Percentiles rank a stretch among this genome's conserved stretches.
These are phyloP conservation scores for Phytophthora syringae DNA, from an alignment of 352 stramenopile species.

Conservation along the genomic window DNA sequence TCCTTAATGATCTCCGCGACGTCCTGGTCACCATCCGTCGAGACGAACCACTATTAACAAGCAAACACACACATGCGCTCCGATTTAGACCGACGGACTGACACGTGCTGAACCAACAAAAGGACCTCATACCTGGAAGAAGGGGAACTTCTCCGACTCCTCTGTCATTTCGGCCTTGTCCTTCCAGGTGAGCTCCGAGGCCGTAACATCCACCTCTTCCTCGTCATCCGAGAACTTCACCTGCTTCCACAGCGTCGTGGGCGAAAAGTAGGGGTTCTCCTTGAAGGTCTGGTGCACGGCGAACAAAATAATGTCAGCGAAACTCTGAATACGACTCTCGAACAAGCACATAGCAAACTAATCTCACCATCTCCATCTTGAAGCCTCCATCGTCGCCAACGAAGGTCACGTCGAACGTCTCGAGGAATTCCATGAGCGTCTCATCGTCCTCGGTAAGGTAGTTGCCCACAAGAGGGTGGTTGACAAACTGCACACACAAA, in stretches of 20 bases:
- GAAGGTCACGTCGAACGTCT: constrained; percentile 70
- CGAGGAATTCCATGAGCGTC: constrained; percentile 56
- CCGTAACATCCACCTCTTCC: constrained; percentile 60
- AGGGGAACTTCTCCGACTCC: constrained; percentile 46
- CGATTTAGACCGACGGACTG: constrained; percentile 2
- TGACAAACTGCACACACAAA: constrained; percentile 54
- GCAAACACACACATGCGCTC: not conserved
- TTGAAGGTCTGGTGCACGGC: constrained; percentile 53
- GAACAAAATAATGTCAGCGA: not conserved
- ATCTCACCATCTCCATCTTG: constrained; percentile 73
- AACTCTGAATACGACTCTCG: too few species aligned
- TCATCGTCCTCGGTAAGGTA: constrained; percentile 58
- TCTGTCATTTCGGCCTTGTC: constrained; percentile 61
- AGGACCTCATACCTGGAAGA: constrained; percentile 53
- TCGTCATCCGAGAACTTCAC: constrained; percentile 77
- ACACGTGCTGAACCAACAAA: not conserved
- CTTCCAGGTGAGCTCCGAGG: constrained; percentile 68
- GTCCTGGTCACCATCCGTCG: constrained; percentile 61
- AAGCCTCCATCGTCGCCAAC: constrained; percentile 70
- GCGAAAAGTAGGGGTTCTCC: constrained; percentile 73
- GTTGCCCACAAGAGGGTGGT: constrained; percentile 68
- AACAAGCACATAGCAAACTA: too few species aligned
- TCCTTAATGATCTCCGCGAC: constrained; percentile 83
- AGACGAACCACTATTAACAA: constrained; percentile 56
- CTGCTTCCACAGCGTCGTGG: constrained; percentile 69